Evolutionary conservation across 2,329 filamentous ascomycete species (phyloP).

Genomic region (Talaromyces amestolkiae): DNA sequence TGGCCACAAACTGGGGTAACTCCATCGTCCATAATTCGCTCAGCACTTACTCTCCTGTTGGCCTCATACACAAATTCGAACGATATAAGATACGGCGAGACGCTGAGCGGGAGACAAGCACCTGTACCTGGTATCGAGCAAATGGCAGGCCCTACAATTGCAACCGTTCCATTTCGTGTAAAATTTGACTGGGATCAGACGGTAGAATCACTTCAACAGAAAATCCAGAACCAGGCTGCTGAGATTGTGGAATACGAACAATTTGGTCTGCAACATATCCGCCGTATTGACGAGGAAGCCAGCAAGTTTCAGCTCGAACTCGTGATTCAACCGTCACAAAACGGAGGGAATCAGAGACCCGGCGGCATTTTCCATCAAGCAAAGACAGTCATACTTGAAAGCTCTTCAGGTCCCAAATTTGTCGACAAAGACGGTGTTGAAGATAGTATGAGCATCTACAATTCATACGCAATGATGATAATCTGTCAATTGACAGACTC

Average conservation of each 20-base stretch:
- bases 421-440: conserved; percentile 4
- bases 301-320: conserved; percentile 39
- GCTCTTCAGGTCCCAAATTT: neutral
- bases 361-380: conserved; percentile 3
- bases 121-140: conserved; percentile 38
- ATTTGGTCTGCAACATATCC: conserved; percentile 47
- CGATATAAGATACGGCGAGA: conserved; percentile 31
- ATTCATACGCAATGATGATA: conserved; percentile 11
- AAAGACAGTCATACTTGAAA: neutral
- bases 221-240: conserved; percentile 53
- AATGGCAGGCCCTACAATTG: conserved; percentile 32
- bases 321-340: conserved; percentile 27
- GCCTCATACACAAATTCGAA: conserved; percentile 7
- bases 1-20: neutral
- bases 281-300: conserved; percentile 47
- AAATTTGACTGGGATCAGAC: conserved; percentile 33
- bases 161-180: conserved; percentile 27
- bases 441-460: neutral
- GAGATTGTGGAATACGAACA: conserved; percentile 60
- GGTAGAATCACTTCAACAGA: conserved; percentile 49
- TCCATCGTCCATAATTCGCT: conserved; percentile 7
- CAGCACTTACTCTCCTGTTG: conserved; percentile 6
- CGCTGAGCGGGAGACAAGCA: conserved; percentile 33
- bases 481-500: conserved; percentile 8
- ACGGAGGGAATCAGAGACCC: neutral